Evolutionary conservation across 2,329 filamentous ascomycete species (phyloP).

Genomic region (Penicillium capsulatum): DNA sequence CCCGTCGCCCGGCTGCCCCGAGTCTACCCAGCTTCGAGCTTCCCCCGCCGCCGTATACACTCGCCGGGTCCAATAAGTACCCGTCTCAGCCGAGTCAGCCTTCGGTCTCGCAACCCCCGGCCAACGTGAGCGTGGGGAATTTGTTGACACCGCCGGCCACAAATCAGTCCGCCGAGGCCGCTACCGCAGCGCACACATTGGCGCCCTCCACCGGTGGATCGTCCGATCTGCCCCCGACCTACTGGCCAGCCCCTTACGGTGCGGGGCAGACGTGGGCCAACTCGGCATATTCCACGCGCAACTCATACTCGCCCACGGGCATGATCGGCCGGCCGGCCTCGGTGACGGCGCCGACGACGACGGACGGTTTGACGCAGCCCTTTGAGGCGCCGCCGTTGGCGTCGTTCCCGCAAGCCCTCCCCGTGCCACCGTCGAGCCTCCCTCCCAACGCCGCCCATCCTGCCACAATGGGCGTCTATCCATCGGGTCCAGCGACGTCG

Average conservation of each 20-base stretch:
- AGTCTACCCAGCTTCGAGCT: constrained; percentile 67
- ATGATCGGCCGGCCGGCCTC: constrained; percentile 52
- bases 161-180: constrained; percentile 49
- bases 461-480: constrained; percentile 41
- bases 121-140: constrained; percentile 56
- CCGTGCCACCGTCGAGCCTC: constrained; percentile 50
- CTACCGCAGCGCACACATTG: constrained; percentile 43
- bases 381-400: constrained; percentile 63
- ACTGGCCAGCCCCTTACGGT: constrained; percentile 58
- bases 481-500: constrained; percentile 28
- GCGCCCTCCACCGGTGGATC: constrained; percentile 51
- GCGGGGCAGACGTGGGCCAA: constrained; percentile 42
- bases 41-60: constrained; percentile 52
- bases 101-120: constrained; percentile 38
- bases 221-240: constrained; percentile 47
- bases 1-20: constrained; percentile 65
- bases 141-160: constrained; percentile 59
- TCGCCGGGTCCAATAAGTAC: constrained; percentile 49
- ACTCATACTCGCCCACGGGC: constrained; percentile 55
- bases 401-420: constrained; percentile 57
- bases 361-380: constrained; percentile 62
- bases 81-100: constrained; percentile 34
- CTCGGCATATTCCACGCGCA: constrained; percentile 44
- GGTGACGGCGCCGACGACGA: constrained; percentile 55
- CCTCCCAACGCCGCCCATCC: constrained; percentile 36